These are phyloP conservation scores for Cystofilobasidium capitatum DNA, from an alignment of 768 basidiomycete genomes.

Conservation along the genomic window DNA sequence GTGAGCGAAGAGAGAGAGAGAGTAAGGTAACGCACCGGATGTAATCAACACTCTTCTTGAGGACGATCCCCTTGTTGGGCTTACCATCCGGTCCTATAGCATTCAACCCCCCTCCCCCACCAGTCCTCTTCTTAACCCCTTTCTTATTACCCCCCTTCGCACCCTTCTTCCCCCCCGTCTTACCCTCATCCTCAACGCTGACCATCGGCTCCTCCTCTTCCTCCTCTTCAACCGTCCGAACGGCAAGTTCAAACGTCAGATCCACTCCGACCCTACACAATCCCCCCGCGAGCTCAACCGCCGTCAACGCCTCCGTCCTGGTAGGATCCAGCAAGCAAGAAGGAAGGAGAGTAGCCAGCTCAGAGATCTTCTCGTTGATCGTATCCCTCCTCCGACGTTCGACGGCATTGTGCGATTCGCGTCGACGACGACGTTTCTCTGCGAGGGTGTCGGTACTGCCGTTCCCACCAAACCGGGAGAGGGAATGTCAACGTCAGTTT, in stretches of 20 bases:
- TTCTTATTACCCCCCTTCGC: background rate
- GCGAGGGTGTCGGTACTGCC: constrained; percentile 52
- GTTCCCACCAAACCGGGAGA: background rate
- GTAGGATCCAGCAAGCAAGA: constrained; percentile 20
- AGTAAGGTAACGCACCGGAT: constrained; percentile 39
- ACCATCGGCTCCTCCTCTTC: constrained; percentile 39
- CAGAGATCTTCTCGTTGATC: constrained; percentile 90
- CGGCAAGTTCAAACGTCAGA: background rate
- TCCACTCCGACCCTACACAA: background rate
- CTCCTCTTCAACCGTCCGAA: constrained; percentile 16
- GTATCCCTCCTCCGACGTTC: constrained; percentile 79
- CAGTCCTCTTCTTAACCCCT: constrained; percentile 12
- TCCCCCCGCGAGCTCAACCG: background rate
- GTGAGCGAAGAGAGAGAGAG: background rate
- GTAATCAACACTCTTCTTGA: constrained; percentile 71
- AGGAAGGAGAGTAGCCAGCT: constrained; percentile 78
- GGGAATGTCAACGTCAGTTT: background rate
- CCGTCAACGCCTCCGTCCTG: background rate
- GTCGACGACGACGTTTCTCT: constrained; percentile 68
- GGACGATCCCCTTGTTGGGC: constrained; percentile 90
- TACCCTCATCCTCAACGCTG: constrained; percentile 27
- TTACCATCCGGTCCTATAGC: constrained; percentile 47
- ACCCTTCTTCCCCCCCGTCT: constrained; percentile 10
- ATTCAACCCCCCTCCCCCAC: constrained; percentile 8
- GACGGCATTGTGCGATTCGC: constrained; percentile 87